Conservation (phyloP, 148 eudicot genomes). For the Drosera capensis region DNA sequence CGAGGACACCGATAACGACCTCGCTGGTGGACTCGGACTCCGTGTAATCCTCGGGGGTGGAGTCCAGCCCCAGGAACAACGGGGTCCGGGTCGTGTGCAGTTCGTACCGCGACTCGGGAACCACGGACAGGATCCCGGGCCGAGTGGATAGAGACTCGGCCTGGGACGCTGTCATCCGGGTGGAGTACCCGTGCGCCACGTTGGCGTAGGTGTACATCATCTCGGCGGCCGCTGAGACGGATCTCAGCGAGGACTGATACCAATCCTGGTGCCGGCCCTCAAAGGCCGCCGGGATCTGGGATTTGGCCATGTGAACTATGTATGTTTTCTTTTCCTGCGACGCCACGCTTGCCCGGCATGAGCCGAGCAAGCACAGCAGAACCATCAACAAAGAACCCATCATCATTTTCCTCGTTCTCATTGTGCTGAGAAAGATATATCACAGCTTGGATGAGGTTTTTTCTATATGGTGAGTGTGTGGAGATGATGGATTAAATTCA, state of each 20-base stretch:
- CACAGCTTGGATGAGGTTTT: no score
- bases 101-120: constrained; percentile 33
- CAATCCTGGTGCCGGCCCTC: constrained; percentile 27
- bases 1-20: constrained; percentile 37
- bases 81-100: constrained; percentile 61
- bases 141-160: constrained; percentile 17
- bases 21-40: constrained; percentile 18
- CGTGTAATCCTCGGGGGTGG: constrained; percentile 11
- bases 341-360: no score
- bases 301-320: constrained; percentile 43
- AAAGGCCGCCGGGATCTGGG: constrained; percentile 26
- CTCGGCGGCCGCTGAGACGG: constrained; percentile 41
- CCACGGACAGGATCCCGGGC: constrained; percentile 33
- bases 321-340: constrained; percentile 12
- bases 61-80: constrained; percentile 36
- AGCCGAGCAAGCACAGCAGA: no score
- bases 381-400: no score
- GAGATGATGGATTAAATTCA: no score
- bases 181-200: constrained; percentile 39
- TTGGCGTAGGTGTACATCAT: constrained; percentile 35
- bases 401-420: no score
- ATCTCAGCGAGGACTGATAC: constrained; percentile 34
- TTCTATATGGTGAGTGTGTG: no score
- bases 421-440: no score
- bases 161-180: constrained; percentile 24